These are phyloP conservation scores for Ceratocystis cacaofunesta DNA, from an alignment of 2,329 filamentous ascomycete species.

Conservation along the genomic window DNA sequence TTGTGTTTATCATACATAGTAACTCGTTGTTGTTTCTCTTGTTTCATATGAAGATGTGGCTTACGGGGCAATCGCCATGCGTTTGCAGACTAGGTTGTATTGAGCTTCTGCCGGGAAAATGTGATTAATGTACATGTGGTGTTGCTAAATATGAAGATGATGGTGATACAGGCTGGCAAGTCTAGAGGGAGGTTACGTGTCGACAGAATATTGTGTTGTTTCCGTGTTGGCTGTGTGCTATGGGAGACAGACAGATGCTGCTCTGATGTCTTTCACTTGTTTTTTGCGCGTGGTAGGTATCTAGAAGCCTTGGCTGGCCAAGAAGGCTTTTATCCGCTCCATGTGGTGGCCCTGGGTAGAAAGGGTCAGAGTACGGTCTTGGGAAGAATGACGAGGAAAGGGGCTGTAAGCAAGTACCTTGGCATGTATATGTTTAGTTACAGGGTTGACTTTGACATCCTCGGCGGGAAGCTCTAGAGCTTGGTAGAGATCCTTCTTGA, in stretches of 20 bases:
- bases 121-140: not conserved
- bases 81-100: not conserved
- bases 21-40: not conserved
- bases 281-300: not conserved
- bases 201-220: not conserved
- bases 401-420: slow-evolving; percentile 36
- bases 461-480: slow-evolving; percentile 42
- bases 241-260: not conserved
- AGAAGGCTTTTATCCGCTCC: slow-evolving; percentile 20
- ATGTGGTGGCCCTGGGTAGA: slow-evolving; percentile 9
- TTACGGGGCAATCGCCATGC: no score
- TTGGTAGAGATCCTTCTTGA: slow-evolving; percentile 48
- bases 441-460: slow-evolving; percentile 38
- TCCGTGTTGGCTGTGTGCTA: not conserved
- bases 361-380: not conserved
- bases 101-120: not conserved
- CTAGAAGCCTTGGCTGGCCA: slow-evolving; percentile 26
- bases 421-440: slow-evolving; percentile 61
- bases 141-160: not conserved
- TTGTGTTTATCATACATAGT: not conserved
- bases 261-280: not conserved
- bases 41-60: not conserved
- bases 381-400: not conserved
- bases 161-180: not conserved
- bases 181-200: not conserved